Conservation (phyloP, 2,329 filamentous ascomycete species). For the Arthrobotrys musiformis region DNA sequence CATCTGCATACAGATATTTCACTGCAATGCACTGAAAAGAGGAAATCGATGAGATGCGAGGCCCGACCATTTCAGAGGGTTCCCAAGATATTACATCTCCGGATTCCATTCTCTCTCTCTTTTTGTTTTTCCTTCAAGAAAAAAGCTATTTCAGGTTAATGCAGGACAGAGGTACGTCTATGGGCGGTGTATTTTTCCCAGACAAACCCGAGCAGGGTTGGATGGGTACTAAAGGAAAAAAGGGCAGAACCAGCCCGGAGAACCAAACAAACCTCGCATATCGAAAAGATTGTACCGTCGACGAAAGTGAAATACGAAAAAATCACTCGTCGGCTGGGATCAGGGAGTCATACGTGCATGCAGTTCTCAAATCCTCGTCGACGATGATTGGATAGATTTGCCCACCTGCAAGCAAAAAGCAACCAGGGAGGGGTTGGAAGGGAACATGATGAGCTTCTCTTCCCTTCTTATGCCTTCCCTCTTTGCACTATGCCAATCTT, state of each 20-base stretch:
- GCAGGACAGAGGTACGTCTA: constrained; percentile 51
- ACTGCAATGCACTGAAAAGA: constrained; percentile 55
- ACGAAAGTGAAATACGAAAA: constrained; percentile 53
- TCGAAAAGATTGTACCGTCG: constrained; percentile 40
- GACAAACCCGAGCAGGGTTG: constrained; percentile 33
- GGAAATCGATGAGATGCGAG: constrained; percentile 56
- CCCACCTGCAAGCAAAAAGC: constrained; percentile 45
- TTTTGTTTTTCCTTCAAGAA: constrained; percentile 26
- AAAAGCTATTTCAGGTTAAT: constrained; percentile 52
- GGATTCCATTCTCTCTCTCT: constrained; percentile 22
- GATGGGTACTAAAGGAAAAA: constrained; percentile 44
- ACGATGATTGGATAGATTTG: constrained; percentile 49
- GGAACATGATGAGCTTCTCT: constrained; percentile 56
- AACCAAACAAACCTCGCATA: constrained; percentile 2
- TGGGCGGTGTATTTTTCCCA: constrained; percentile 47
- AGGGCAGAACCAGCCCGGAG: constrained; percentile 32
- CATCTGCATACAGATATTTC: constrained; percentile 37
- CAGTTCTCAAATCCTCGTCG: constrained; percentile 51
- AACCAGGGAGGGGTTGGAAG: constrained; percentile 41
- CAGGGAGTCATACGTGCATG: constrained; percentile 56
- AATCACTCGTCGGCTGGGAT: constrained; percentile 56
- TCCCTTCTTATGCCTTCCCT: constrained; percentile 56
- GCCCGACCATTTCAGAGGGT: constrained; percentile 44
- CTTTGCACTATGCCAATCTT: constrained; percentile 45
- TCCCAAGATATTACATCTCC: constrained; percentile 40